Conservation (phyloP, 208 protist species). For the Leishmania amazonensis region DNA sequence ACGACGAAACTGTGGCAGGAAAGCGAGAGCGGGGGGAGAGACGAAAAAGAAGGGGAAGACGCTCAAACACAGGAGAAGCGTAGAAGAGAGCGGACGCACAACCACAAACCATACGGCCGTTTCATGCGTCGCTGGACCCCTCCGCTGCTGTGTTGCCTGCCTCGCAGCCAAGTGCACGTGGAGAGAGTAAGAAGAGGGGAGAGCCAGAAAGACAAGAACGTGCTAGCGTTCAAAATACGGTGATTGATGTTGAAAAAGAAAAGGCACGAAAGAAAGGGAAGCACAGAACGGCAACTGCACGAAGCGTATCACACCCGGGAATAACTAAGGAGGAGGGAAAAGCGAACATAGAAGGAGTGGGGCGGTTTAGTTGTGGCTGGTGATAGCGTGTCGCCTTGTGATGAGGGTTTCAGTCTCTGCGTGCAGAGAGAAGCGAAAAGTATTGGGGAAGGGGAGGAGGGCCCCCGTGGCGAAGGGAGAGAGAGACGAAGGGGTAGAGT, state of each 20-base stretch:
- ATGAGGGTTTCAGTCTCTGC: not conserved
- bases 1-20: not conserved
- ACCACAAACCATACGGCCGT: not conserved
- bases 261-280: not conserved
- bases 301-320: not conserved
- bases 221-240: not conserved
- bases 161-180: not conserved
- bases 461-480: not conserved
- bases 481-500: not conserved
- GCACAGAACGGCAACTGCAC: not conserved
- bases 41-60: not conserved
- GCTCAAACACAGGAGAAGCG: not conserved
- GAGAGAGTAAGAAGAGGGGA: not conserved
- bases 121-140: not conserved
- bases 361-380: not conserved
- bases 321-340: not conserved
- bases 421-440: not conserved
- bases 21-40: conserved; percentile 10
- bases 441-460: not conserved
- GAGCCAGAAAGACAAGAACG: not conserved
- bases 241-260: not conserved
- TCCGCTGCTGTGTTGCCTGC: not conserved
- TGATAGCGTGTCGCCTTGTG: not conserved
- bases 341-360: not conserved
- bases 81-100: not conserved